Percentiles rank a stretch among this genome's conserved stretches.
Evolutionary conservation across 2,329 filamentous ascomycete genomes (phyloP).

Genomic region (Cryphonectria japonica): DNA sequence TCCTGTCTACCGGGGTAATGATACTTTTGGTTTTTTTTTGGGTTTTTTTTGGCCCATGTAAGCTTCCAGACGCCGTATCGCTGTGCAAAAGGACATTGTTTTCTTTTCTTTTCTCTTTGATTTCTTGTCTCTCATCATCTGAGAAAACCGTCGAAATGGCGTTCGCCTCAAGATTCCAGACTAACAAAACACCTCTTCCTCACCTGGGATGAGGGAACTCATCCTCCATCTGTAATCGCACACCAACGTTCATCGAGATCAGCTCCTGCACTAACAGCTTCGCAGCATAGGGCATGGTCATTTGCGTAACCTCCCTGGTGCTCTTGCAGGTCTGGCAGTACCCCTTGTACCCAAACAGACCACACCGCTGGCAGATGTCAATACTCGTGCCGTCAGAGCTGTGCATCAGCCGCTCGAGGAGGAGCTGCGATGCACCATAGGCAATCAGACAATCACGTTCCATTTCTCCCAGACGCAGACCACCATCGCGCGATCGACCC

Average conservation of each 20-base stretch:
- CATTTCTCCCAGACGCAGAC: slow-evolving; percentile 95
- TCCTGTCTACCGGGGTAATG: neutral
- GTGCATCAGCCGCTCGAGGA: slow-evolving; percentile 93
- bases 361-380: slow-evolving; percentile 92
- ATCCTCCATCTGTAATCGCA: slow-evolving; percentile 86
- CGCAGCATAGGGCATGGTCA: slow-evolving; percentile 97
- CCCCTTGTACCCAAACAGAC: slow-evolving; percentile 91
- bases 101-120: neutral
- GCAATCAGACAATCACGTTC: slow-evolving; percentile 97
- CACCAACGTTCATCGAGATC: slow-evolving; percentile 98
- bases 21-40: neutral
- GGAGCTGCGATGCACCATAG: slow-evolving; percentile 89
- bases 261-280: slow-evolving; percentile 96
- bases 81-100: slow-evolving; percentile 8
- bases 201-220: slow-evolving; percentile 76
- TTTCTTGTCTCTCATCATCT: neutral
- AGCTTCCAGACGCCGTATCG: slow-evolving; percentile 13
- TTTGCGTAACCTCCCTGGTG: slow-evolving; percentile 81
- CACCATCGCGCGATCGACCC: slow-evolving; percentile 89
- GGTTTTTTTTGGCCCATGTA: neutral
- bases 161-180: no score
- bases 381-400: slow-evolving; percentile 88
- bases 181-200: neutral
- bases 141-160: slow-evolving; percentile 12
- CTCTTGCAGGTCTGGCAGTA: slow-evolving; percentile 94